These are phyloP conservation scores for Diphasiastrum complanatum DNA, from an alignment of 83 land plant genomes.

Conservation along the genomic window DNA sequence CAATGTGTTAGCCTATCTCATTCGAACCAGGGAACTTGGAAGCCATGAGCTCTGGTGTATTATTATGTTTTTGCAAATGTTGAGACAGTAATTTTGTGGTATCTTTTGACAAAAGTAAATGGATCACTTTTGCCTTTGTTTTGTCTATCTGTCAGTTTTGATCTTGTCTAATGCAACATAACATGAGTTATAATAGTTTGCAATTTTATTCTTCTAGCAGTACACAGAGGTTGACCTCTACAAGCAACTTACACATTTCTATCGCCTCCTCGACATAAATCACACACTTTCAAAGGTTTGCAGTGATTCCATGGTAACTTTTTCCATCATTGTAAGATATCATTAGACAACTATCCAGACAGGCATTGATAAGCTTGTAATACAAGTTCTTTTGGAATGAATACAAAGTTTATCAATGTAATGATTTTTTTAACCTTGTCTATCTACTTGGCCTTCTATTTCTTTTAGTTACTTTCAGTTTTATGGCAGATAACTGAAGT, in stretches of 20 bases:
- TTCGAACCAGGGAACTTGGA: too few relatives aligned
- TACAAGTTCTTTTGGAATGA: not conserved
- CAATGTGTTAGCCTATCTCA: too few relatives aligned
- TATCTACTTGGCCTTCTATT: not conserved
- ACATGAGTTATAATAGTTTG: not conserved
- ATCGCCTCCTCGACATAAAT: slow-evolving; percentile 56
- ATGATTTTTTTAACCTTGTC: not conserved
- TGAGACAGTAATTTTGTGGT: too few relatives aligned
- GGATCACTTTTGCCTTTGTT: not conserved
- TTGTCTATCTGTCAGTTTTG: not conserved
- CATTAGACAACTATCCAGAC: not conserved
- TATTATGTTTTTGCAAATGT: not conserved
- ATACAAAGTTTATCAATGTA: not conserved
- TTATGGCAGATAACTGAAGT: slow-evolving; percentile 22
- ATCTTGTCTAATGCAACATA: not conserved
- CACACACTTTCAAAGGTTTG: slow-evolving; percentile 72
- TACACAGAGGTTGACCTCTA: slow-evolving; percentile 84
- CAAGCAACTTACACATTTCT: slow-evolving; percentile 85
- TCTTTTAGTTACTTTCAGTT: too few relatives aligned
- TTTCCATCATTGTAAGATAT: not conserved
- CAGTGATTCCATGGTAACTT: not conserved
- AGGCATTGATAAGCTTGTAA: not conserved
- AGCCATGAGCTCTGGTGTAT: not conserved
- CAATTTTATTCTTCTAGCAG: slow-evolving; percentile 28
- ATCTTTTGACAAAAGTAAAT: too few relatives aligned